These are phyloP conservation scores for Aspergillus campestris DNA, from an alignment of 495 filamentous ascomycete species.

Conservation along the genomic window DNA sequence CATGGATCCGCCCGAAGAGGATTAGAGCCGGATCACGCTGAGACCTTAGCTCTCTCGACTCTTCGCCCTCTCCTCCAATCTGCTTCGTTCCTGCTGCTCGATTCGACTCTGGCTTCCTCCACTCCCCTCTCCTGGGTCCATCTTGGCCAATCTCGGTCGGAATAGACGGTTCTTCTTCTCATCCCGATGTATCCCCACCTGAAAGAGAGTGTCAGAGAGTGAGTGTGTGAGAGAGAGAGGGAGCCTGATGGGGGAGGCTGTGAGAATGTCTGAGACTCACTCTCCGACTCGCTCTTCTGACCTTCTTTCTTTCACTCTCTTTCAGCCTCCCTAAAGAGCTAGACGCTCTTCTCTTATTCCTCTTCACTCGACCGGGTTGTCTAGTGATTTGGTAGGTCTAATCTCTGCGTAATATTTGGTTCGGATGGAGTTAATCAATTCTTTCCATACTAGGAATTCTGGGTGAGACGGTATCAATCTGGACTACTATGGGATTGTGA, in stretches of 20 bases:
- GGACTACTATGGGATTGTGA: constrained; percentile 11
- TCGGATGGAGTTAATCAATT: constrained; percentile 6
- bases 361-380: not conserved
- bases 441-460: not conserved
- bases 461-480: constrained; percentile 4
- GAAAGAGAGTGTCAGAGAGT: too few species aligned
- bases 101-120: too few species aligned
- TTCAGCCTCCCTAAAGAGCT: constrained; percentile 10
- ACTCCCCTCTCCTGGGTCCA: too few species aligned
- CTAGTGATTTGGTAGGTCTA: constrained; percentile 13
- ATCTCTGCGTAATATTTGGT: not conserved
- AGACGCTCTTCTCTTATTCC: constrained; percentile 14
- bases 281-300: constrained; percentile 5
- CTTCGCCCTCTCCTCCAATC: too few species aligned
- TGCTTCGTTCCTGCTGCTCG: too few species aligned
- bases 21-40: too few species aligned
- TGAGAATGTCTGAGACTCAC: not conserved
- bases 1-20: too few species aligned
- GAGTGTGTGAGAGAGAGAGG: too few species aligned
- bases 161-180: not conserved
- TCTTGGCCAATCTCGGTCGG: too few species aligned
- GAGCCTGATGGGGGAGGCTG: too few species aligned
- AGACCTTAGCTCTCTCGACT: too few species aligned
- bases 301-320: constrained; percentile 3
- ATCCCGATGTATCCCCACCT: too few species aligned